Evolutionary conservation across 495 filamentous ascomycete species (phyloP).

Genomic region (Chlorociboria aeruginascens): DNA sequence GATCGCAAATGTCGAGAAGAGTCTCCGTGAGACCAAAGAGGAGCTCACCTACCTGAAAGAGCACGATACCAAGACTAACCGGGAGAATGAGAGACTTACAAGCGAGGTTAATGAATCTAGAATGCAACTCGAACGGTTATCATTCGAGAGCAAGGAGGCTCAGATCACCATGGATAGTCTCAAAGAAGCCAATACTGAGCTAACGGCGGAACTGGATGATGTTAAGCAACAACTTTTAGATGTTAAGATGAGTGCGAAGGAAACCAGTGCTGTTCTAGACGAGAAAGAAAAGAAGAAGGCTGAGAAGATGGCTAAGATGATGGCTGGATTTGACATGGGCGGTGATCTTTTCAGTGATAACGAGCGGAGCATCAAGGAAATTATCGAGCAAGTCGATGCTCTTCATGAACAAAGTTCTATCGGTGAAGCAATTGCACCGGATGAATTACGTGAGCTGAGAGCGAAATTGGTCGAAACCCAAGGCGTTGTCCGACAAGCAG

Average conservation of each 20-base stretch:
- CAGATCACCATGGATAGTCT: conserved; percentile 95
- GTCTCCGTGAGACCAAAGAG: conserved; percentile 66
- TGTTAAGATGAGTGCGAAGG: conserved; percentile 89
- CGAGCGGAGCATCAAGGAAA: conserved; percentile 67
- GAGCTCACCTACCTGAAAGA: conserved; percentile 76
- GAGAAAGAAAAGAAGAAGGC: conserved; percentile 98
- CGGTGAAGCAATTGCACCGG: conserved; percentile 69
- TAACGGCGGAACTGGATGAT: conserved; percentile 84
- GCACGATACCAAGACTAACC: conserved; percentile 63
- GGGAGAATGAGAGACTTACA: conserved; percentile 75
- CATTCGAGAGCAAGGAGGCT: conserved; percentile 93
- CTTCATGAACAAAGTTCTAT: conserved; percentile 62
- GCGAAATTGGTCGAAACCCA: conserved; percentile 75
- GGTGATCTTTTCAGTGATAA: conserved; percentile 85
- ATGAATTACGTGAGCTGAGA: conserved; percentile 66
- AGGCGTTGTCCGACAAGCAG: conserved; percentile 85
- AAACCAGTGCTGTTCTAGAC: conserved; percentile 73
- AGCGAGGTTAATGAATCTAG: conserved; percentile 80
- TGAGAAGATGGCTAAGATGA: conserved; percentile 99
- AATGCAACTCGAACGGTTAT: conserved; percentile 90
- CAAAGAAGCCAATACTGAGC: conserved; percentile 88
- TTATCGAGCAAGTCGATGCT: conserved; percentile 69
- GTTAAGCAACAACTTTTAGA: conserved; percentile 95
- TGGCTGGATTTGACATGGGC: conserved; percentile 92
- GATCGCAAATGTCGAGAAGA: conserved; percentile 63